Evolutionary conservation across 2,329 filamentous ascomycete genomes (phyloP).

Genomic region (Macroventuria anomochaeta): DNA sequence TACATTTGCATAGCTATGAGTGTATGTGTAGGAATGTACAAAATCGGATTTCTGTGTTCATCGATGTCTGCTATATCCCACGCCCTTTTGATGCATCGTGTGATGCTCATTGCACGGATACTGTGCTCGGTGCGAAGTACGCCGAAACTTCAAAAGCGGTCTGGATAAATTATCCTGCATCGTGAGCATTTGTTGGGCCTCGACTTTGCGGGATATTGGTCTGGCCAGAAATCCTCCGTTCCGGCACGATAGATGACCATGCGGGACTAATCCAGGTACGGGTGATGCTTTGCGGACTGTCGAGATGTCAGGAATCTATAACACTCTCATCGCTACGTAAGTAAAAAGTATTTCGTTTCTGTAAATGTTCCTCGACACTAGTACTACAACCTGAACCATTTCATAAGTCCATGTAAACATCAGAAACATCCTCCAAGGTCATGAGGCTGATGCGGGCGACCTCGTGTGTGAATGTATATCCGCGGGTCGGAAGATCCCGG

Average conservation of each 20-base stretch:
- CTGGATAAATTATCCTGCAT: slow-evolving; percentile 11
- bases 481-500: slow-evolving; percentile 42
- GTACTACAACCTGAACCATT: too few relatives aligned
- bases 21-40: slow-evolving; percentile 43
- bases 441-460: slow-evolving; percentile 9
- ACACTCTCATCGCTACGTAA: neutral
- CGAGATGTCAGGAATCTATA: neutral
- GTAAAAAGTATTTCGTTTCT: neutral
- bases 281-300: neutral
- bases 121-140: slow-evolving; percentile 18
- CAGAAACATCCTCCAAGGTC: neutral
- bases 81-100: neutral
- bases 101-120: slow-evolving; percentile 7
- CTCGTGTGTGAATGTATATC: slow-evolving; percentile 18
- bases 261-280: slow-evolving; percentile 11
- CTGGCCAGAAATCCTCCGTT: slow-evolving; percentile 17
- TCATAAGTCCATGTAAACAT: neutral
- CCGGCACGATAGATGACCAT: slow-evolving; percentile 8
- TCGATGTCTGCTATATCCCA: neutral
- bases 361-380: neutral
- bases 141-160: slow-evolving; percentile 8
- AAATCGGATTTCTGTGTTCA: slow-evolving; percentile 28
- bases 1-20: slow-evolving; percentile 38
- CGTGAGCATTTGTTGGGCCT: neutral
- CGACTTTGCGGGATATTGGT: slow-evolving; percentile 15